These are phyloP conservation scores for Penicillium brevicompactum DNA, from an alignment of 2,329 filamentous ascomycete species.

Conservation along the genomic window DNA sequence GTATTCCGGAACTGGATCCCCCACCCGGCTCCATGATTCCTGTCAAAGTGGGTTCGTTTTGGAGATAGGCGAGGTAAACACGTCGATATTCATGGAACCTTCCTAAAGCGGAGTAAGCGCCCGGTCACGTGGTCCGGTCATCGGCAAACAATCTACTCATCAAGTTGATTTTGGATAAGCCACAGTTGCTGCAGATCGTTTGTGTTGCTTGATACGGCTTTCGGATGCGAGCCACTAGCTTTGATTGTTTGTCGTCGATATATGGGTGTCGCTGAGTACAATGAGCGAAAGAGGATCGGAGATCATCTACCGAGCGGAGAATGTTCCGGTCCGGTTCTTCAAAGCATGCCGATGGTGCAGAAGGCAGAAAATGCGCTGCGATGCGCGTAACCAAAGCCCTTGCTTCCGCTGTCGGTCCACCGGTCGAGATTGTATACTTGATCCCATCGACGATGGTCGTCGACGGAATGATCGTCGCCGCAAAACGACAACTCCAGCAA, in stretches of 20 bases:
- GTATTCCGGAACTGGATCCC: constrained; percentile 35
- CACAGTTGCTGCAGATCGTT: not conserved
- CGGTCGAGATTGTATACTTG: constrained; percentile 37
- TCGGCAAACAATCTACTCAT: not conserved
- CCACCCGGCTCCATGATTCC: not conserved
- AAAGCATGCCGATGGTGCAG: constrained; percentile 41
- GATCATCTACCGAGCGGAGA: constrained; percentile 32
- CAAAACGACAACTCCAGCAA: constrained; percentile 25
- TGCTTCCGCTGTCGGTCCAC: constrained; percentile 37
- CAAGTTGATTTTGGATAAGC: not conserved
- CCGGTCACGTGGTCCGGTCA: not conserved
- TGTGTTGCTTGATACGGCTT: not conserved
- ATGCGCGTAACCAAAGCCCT: constrained; percentile 38
- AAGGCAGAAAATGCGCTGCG: constrained; percentile 40
- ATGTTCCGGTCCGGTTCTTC: constrained; percentile 34
- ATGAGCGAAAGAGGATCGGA: constrained; percentile 33
- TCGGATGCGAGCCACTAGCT: not conserved
- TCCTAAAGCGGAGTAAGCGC: not conserved
- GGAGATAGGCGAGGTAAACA: not conserved
- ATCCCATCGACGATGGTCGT: constrained; percentile 32
- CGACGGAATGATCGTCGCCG: constrained; percentile 28
- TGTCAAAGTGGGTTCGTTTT: not conserved
- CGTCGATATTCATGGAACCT: not conserved
- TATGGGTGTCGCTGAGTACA: not conserved
- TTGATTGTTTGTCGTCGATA: not conserved